phyloP scores from a whole-genome alignment of 768 basidiomycete genomes.

The Collybiopsis luxurians region DNA sequence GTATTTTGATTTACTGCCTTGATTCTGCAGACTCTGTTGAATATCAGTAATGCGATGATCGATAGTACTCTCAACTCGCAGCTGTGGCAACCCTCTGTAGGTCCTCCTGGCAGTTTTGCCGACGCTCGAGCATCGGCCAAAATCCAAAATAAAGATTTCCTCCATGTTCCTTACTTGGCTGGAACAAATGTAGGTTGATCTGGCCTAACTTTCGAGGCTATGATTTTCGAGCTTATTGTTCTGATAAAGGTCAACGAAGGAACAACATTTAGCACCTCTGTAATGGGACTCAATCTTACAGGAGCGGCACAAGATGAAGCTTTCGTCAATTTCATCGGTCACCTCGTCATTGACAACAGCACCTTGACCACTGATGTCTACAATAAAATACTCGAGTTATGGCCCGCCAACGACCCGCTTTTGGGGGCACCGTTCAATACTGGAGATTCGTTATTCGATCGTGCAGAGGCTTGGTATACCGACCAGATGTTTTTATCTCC shows the following conservation, averaged over 20 bases:
- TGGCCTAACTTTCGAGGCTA: constrained; percentile 30
- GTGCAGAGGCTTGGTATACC: constrained; percentile 56
- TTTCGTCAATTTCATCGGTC: constrained; percentile 45
- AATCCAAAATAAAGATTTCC: constrained; percentile 46
- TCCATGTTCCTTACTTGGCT: constrained; percentile 51
- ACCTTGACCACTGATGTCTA: constrained; percentile 43
- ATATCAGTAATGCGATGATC: constrained; percentile 47
- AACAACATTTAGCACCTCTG: constrained; percentile 35
- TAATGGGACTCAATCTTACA: constrained; percentile 37
- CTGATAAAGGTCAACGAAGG: constrained; percentile 50
- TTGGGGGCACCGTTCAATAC: constrained; percentile 54
- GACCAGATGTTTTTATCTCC: constrained; percentile 55
- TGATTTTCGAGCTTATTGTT: background rate
- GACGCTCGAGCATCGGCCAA: constrained; percentile 42
- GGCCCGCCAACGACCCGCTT: constrained; percentile 45
- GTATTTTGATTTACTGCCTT: background rate
- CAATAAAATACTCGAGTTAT: constrained; percentile 34
- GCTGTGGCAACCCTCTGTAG: constrained; percentile 56
- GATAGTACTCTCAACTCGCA: constrained; percentile 43
- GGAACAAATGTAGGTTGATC: constrained; percentile 48
- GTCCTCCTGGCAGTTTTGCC: constrained; percentile 47
- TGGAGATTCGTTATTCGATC: constrained; percentile 57
- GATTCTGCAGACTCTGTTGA: constrained; percentile 41
- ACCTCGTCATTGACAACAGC: constrained; percentile 51
- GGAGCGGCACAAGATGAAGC: constrained; percentile 37